phyloP scores from a whole-genome alignment of 371 early-diverging fungal species.

The Phascolomyces articulosus region DNA sequence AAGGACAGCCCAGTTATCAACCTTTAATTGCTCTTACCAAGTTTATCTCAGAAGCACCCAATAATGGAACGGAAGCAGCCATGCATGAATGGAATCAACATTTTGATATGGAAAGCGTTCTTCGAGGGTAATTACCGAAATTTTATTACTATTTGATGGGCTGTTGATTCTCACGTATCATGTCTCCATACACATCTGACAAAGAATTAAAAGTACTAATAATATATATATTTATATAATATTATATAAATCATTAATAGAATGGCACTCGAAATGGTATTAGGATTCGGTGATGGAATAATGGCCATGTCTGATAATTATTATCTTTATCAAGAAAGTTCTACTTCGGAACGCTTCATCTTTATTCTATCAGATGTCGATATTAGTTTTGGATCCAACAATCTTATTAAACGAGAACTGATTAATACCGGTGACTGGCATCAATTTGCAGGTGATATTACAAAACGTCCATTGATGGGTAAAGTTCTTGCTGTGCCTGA shows the following conservation, averaged over 20 bases:
- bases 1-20: constrained; percentile 7
- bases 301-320: constrained; percentile 35
- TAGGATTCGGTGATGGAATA: constrained; percentile 43
- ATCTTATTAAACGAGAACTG: not conserved
- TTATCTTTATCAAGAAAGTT: constrained; percentile 22
- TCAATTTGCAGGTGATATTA: constrained; percentile 18
- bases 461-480: not conserved
- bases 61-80: not conserved
- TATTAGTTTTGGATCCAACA: constrained; percentile 25
- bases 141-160: not conserved
- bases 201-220: not conserved
- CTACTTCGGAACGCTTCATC: constrained; percentile 10
- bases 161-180: not conserved
- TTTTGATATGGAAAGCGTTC: constrained; percentile 33
- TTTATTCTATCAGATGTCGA: constrained; percentile 40
- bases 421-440: constrained; percentile 29
- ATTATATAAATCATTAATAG: constrained; percentile 9
- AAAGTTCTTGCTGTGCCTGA: constrained; percentile 14
- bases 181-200: not conserved
- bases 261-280: constrained; percentile 33
- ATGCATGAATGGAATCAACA: constrained; percentile 28
- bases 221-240: not conserved
- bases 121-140: constrained; percentile 26
- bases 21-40: constrained; percentile 32
- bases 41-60: constrained; percentile 35